Evolutionary conservation across 2,329 filamentous ascomycete species (phyloP).

Genomic region (Seiridium unicorne): DNA sequence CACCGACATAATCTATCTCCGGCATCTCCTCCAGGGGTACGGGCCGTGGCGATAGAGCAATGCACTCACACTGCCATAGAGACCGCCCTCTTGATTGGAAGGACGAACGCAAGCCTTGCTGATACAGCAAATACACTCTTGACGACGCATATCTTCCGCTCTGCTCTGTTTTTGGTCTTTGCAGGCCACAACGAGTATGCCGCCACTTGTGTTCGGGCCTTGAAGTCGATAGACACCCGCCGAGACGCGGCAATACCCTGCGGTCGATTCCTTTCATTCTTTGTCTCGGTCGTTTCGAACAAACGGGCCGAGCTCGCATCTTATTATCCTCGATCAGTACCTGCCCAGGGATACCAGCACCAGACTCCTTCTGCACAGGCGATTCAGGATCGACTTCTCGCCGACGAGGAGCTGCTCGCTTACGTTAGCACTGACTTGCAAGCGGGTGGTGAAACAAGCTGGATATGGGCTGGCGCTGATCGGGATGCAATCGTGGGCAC

Average conservation of each 20-base stretch:
- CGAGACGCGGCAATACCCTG: constrained; percentile 75
- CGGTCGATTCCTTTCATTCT: constrained; percentile 80
- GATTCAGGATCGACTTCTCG: constrained; percentile 37
- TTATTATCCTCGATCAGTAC: constrained; percentile 23
- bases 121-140: constrained; percentile 72
- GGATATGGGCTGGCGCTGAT: constrained; percentile 76
- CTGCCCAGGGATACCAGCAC: constrained; percentile 19
- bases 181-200: constrained; percentile 72
- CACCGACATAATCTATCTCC: constrained; percentile 87
- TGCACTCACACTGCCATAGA: constrained; percentile 75
- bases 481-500: constrained; percentile 32
- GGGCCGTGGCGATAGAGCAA: constrained; percentile 71
- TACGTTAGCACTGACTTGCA: constrained; percentile 88
- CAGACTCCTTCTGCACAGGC: constrained; percentile 14
- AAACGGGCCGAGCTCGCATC: constrained; percentile 47
- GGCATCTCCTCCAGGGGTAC: constrained; percentile 61
- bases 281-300: constrained; percentile 64
- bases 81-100: constrained; percentile 72
- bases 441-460: constrained; percentile 71
- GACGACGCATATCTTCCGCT: constrained; percentile 84
- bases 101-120: constrained; percentile 59
- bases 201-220: constrained; percentile 68
- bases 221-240: constrained; percentile 67
- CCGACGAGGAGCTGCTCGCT: constrained; percentile 84
- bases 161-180: constrained; percentile 75